These are phyloP conservation scores for Thielaviopsis punctulata DNA, from an alignment of 2,329 filamentous ascomycete species.

Conservation along the genomic window DNA sequence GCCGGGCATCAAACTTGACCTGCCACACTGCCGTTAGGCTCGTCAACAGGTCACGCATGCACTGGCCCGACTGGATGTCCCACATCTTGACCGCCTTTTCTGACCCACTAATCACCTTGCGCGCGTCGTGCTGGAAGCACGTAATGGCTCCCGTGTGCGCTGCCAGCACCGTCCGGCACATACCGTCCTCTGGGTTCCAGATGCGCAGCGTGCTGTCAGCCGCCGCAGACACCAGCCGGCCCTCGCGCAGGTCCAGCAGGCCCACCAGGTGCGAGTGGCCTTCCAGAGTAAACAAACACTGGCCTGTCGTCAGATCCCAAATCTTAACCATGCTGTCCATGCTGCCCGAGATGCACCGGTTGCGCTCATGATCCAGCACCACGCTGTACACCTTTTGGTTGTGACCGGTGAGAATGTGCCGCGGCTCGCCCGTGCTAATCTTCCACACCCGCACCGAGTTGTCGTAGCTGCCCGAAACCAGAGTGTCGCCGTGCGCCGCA, in stretches of 20 bases:
- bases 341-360: conserved; percentile 90
- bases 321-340: conserved; percentile 99
- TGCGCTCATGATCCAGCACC: conserved; percentile 77
- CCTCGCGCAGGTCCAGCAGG: conserved; percentile 72
- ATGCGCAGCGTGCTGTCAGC: conserved; percentile 90
- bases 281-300: conserved; percentile 75
- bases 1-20: conserved; percentile 88
- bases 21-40: conserved; percentile 97
- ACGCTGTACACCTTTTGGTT: conserved; percentile 93
- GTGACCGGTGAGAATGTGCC: conserved; percentile 75
- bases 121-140: conserved; percentile 93
- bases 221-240: conserved; percentile 82
- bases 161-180: conserved; percentile 75
- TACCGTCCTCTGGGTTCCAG: conserved; percentile 87
- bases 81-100: conserved; percentile 97
- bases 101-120: conserved; percentile 91
- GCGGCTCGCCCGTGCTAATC: conserved; percentile 80
- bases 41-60: conserved; percentile 78
- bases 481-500: conserved; percentile 79
- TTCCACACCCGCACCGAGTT: conserved; percentile 91
- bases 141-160: conserved; percentile 96
- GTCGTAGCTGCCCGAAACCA: conserved; percentile 97
- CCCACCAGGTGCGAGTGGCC: conserved; percentile 87
- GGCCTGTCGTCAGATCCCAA: conserved; percentile 80
- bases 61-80: conserved; percentile 85